phyloP scores from a whole-genome alignment of 83 land plant species.

The Isoetes engelmannii region DNA sequence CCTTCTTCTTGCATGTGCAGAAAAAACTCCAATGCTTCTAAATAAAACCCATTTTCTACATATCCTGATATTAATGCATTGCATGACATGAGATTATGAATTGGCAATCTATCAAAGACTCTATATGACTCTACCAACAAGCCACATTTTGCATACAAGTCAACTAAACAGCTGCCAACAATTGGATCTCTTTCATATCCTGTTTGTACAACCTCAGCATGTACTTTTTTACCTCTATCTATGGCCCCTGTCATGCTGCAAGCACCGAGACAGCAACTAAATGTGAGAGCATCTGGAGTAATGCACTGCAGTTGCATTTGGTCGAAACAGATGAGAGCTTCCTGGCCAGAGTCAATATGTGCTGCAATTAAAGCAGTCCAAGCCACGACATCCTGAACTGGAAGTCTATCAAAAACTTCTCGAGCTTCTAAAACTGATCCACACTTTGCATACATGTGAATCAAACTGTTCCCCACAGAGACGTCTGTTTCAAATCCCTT shows the following conservation, averaged over 20 bases:
- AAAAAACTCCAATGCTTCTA: conserved; percentile 3
- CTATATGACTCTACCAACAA: background rate
- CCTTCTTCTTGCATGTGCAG: conserved; percentile 1
- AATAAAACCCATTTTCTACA: background rate
- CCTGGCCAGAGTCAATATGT: background rate
- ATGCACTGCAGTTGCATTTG: background rate
- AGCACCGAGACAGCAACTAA: background rate
- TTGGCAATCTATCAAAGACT: background rate
- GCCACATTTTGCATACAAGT: conserved; percentile 10
- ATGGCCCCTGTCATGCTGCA: background rate
- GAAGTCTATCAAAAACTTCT: background rate
- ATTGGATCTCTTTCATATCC: background rate
- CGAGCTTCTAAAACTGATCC: background rate
- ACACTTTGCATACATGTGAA: conserved; percentile 3
- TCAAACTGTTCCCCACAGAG: background rate
- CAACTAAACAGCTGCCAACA: conserved; percentile 3
- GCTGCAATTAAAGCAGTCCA: conserved; percentile 10
- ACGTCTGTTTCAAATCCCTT: background rate
- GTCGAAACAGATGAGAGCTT: background rate
- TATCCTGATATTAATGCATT: background rate
- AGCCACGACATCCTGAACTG: background rate
- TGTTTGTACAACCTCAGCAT: background rate
- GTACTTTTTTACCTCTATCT: background rate
- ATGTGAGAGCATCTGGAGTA: background rate
- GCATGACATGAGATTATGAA: conserved; percentile 7